Base-by-base conservation (phyloP, 495 filamentous ascomycete species). In the Aspergillus wentii region DNA sequence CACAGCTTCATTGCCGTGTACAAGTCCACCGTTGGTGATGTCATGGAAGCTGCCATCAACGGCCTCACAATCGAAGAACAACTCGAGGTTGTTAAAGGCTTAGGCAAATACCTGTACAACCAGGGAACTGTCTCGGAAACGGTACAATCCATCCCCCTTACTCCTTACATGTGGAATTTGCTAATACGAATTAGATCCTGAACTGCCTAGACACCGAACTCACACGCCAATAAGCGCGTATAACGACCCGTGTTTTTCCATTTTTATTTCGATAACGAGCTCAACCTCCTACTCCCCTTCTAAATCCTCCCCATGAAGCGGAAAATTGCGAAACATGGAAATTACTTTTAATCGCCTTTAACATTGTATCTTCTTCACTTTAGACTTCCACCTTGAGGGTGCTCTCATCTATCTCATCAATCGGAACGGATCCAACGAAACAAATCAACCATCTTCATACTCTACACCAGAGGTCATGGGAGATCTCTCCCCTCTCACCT, bases 1-100 rank as follows among this genome's bases (percentile, higher is more conserved):
- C 88, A 95, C 61, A 90, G 87, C 53, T 99, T 99, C 59, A 92
- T 99, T 55, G 90, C 90, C 7, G 71, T 86, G 13, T 79, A 90
- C 65, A 84, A 83, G 50, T 79, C 84, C 7, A 85, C 71, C 39
- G 82, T 94, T 9, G 91, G 88, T 3, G 79, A 79, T 33, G 82
- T 97, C 20, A 83, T 99, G 46, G 90, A 97, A 69, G 74, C 76
- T 22, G 88, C 83, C 20, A 91, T 97, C 49, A 90, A 80, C 15
- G 89, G 88, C 7, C 58, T 99, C 40, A 79, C 79, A 0, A 58
- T 77, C 1, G 88, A 94, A 17, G 87, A 97, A 57, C 88, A 96
- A 62, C 66, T 94, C 35, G 88, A 95, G 56, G 78, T 99, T 27
- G 78, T 97, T 2, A 83, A 78, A 49, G 82, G 86, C 1, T 62